phyloP scores from a whole-genome alignment of 2,329 filamentous ascomycete genomes.

The Lecanosticta acicola region DNA sequence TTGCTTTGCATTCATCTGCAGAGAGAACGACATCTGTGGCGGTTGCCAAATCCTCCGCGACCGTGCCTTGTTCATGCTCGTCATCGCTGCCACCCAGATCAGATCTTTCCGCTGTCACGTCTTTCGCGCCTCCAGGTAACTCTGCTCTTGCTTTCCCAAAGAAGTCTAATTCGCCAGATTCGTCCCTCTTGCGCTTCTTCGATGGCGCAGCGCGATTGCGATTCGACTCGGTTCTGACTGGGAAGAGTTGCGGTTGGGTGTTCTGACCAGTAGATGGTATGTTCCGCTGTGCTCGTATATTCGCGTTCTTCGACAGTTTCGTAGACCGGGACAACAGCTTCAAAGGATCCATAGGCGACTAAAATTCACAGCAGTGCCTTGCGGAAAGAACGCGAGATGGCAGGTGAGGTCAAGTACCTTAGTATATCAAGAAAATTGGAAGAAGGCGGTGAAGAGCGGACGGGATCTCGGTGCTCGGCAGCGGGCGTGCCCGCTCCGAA shows the following conservation, averaged over 20 bases:
- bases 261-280: conserved; percentile 61
- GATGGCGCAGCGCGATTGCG: conserved; percentile 8
- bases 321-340: conserved; percentile 67
- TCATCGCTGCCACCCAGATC: conserved; percentile 1
- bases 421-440: not conserved
- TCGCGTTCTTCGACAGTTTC: conserved; percentile 47
- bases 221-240: conserved; percentile 24
- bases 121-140: not conserved
- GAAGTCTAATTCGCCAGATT: conserved; percentile 37
- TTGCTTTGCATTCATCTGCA: conserved; percentile 23
- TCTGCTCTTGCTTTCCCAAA: conserved; percentile 28
- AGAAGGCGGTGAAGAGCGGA: not conserved
- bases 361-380: too few species aligned
- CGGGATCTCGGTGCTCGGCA: conserved; percentile 1
- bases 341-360: conserved; percentile 65
- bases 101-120: conserved; percentile 1
- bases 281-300: conserved; percentile 34
- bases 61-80: not conserved
- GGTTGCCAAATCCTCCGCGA: too few species aligned
- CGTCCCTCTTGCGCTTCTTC: conserved; percentile 41
- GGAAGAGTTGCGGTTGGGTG: conserved; percentile 63
- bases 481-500: not conserved
- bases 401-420: not conserved
- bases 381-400: not conserved
- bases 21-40: not conserved